Percentiles rank a stretch among this genome's conserved stretches.
Conservation (phyloP, 2,329 filamentous ascomycete species). For the Paraconiothyrium sp. region DNA sequence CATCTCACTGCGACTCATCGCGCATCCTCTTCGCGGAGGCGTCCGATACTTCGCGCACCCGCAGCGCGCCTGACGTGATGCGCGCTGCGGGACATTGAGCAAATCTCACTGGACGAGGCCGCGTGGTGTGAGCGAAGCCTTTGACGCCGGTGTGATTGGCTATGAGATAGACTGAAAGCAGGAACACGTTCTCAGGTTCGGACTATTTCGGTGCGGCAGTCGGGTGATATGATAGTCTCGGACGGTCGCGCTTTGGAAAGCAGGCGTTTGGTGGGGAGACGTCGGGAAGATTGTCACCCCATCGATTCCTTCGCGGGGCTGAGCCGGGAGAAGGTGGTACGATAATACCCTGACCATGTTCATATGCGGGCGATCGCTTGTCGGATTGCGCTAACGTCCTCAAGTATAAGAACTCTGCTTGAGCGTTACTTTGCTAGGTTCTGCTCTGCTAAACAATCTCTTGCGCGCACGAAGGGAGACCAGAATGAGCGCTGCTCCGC, state of each 20-base stretch:
- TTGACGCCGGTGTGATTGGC: constrained; percentile 21
- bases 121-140: constrained; percentile 16
- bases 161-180: neutral
- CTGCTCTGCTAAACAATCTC: neutral
- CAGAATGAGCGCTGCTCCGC: too few relatives aligned
- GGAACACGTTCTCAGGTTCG: neutral
- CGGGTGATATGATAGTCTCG: constrained; percentile 25
- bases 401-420: neutral
- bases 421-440: neutral
- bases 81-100: neutral
- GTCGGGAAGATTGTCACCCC: constrained; percentile 16
- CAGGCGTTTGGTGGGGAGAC: constrained; percentile 34
- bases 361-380: neutral
- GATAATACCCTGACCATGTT: constrained; percentile 24
- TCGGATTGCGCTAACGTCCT: neutral
- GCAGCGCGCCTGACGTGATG: constrained; percentile 24
- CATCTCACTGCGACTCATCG: constrained; percentile 4
- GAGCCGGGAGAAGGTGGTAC: constrained; percentile 28
- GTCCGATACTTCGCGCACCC: constrained; percentile 12
- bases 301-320: constrained; percentile 21
- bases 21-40: constrained; percentile 1
- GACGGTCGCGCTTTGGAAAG: neutral
- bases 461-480: too few relatives aligned
- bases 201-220: constrained; percentile 8
- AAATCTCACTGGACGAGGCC: constrained; percentile 9